Conservation (phyloP, 2,329 filamentous ascomycete species). For the Penicillium nordicum region DNA sequence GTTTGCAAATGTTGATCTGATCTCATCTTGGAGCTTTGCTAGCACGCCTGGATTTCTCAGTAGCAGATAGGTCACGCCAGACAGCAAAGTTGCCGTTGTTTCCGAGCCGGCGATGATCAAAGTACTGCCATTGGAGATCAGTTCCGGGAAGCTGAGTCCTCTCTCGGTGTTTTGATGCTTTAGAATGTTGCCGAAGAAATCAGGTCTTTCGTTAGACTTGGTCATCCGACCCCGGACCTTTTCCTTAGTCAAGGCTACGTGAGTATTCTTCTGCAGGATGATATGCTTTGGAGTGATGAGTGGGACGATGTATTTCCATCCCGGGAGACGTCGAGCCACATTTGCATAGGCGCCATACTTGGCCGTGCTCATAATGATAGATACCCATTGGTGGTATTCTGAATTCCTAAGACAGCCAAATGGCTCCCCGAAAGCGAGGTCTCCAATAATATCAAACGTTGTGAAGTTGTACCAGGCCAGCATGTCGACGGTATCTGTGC, state of each 20-base stretch:
- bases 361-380: constrained; percentile 6
- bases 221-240: constrained; percentile 6
- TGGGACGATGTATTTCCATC: background rate
- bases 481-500: constrained; percentile 20
- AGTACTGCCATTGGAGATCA: constrained; percentile 28
- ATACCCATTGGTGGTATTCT: constrained; percentile 27
- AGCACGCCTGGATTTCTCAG: constrained; percentile 34
- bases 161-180: constrained; percentile 15
- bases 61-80: constrained; percentile 44
- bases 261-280: background rate
- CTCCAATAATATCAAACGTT: constrained; percentile 35
- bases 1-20: constrained; percentile 35
- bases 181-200: constrained; percentile 17
- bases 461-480: constrained; percentile 32
- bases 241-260: constrained; percentile 6
- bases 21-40: constrained; percentile 37
- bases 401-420: constrained; percentile 29
- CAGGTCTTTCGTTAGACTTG: constrained; percentile 15
- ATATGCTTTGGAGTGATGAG: constrained; percentile 6
- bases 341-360: constrained; percentile 7
- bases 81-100: constrained; percentile 47
- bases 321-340: constrained; percentile 8
- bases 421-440: constrained; percentile 32
- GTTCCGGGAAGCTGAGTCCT: constrained; percentile 16
- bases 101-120: constrained; percentile 39